Conservation (phyloP, 73 alveolate species). For the Tetrahymena malaccensis region DNA sequence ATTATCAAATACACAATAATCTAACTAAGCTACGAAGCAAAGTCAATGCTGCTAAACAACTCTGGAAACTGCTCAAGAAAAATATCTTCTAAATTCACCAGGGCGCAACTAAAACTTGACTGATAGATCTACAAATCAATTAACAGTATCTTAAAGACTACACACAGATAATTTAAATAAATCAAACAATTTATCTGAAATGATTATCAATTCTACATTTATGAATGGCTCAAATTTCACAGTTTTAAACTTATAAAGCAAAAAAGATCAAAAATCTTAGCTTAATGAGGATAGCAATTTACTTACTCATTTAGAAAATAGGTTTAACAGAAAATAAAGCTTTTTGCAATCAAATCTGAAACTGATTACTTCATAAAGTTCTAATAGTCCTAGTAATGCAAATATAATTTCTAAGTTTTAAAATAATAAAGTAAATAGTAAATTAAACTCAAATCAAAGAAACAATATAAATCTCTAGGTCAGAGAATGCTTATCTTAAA, state of each 20-base stretch:
- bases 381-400: not conserved
- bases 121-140: not conserved
- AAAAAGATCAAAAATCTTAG: not conserved
- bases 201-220: not conserved
- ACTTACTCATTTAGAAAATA: not conserved
- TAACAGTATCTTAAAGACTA: not conserved
- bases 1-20: not conserved
- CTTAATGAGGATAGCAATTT: not conserved
- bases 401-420: not conserved
- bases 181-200: not conserved
- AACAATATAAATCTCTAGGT: too few relatives aligned
- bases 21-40: not conserved
- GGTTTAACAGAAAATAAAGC: not conserved
- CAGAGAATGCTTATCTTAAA: not conserved
- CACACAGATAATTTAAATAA: not conserved
- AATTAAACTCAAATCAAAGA: not conserved
- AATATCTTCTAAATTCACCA: not conserved
- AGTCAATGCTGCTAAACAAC: not conserved
- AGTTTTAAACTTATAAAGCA: not conserved
- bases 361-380: not conserved
- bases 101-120: not conserved
- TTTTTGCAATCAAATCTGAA: not conserved
- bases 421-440: not conserved
- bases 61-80: not conserved
- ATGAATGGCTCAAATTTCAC: not conserved